phyloP scores from a whole-genome alignment of 208 protist genomes.

The Acanthamoeba triangularis region DNA sequence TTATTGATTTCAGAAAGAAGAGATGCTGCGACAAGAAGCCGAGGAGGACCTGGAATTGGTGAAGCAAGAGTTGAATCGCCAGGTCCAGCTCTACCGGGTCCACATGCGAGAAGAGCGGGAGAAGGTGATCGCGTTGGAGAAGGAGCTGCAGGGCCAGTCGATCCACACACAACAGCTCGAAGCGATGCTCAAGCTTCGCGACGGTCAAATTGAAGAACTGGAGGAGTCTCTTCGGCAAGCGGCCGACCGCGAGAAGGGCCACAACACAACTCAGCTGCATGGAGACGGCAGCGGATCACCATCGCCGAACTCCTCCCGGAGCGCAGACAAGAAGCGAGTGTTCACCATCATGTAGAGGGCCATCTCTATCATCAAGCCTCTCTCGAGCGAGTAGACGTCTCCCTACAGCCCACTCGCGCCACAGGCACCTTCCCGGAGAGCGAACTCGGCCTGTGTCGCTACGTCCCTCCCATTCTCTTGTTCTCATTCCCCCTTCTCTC shows the following conservation, averaged over 20 bases:
- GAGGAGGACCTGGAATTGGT: conserved; percentile 70
- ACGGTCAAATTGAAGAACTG: not conserved
- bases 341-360: not conserved
- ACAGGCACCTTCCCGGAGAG: no score
- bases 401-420: no score
- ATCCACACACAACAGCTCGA: conserved; percentile 44
- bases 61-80: conserved; percentile 72
- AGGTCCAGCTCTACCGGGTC: conserved; percentile 34
- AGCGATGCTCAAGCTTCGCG: conserved; percentile 14
- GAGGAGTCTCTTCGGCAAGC: conserved; percentile 24
- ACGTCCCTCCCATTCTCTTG: no score
- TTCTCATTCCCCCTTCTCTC: not conserved
- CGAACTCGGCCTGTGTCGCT: not conserved
- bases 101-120: conserved; percentile 64
- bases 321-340: conserved; percentile 29
- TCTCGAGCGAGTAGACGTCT: no score
- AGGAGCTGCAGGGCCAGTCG: conserved; percentile 39
- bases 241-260: not conserved
- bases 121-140: conserved; percentile 29
- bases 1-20: conserved; percentile 3
- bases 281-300: not conserved
- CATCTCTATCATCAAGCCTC: no score
- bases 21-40: conserved; percentile 35
- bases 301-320: not conserved
- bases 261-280: not conserved